Conservation (phyloP, 2,329 filamentous ascomycete species). For the Trichoderma arundinaceum region DNA sequence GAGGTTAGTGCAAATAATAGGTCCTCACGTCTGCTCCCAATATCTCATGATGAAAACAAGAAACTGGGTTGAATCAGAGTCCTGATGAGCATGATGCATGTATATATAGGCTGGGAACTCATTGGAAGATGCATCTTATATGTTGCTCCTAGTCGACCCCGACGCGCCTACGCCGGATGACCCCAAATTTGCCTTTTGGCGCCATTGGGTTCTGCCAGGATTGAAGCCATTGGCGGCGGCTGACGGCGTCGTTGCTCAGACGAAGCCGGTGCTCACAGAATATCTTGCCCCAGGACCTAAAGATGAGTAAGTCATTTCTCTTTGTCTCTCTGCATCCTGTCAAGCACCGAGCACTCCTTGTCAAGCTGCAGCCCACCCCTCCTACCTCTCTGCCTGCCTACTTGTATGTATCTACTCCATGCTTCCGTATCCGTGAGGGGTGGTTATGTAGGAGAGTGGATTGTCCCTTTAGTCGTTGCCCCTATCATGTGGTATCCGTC, state of each 20-base stretch:
- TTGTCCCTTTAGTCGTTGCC: neutral
- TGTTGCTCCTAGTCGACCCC: constrained; percentile 58
- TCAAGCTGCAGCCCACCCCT: constrained; percentile 1
- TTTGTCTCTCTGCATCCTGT: neutral
- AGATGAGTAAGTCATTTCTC: constrained; percentile 48
- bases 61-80: neutral
- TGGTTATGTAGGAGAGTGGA: constrained; percentile 24
- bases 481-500: constrained; percentile 19
- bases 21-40: neutral
- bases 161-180: constrained; percentile 62
- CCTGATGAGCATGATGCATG: constrained; percentile 6
- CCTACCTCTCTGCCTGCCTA: neutral
- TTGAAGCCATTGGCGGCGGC: constrained; percentile 42
- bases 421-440: constrained; percentile 13
- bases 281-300: constrained; percentile 54
- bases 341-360: neutral
- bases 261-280: constrained; percentile 47
- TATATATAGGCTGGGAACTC: constrained; percentile 37
- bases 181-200: constrained; percentile 61
- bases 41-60: neutral
- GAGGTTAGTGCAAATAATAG: constrained; percentile 38
- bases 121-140: constrained; percentile 46
- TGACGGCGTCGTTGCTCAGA: constrained; percentile 38
- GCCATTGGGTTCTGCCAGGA: constrained; percentile 58
- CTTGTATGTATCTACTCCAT: neutral